phyloP scores from a whole-genome alignment of 2,329 filamentous ascomycete species.

The Simplicillium sp. region DNA sequence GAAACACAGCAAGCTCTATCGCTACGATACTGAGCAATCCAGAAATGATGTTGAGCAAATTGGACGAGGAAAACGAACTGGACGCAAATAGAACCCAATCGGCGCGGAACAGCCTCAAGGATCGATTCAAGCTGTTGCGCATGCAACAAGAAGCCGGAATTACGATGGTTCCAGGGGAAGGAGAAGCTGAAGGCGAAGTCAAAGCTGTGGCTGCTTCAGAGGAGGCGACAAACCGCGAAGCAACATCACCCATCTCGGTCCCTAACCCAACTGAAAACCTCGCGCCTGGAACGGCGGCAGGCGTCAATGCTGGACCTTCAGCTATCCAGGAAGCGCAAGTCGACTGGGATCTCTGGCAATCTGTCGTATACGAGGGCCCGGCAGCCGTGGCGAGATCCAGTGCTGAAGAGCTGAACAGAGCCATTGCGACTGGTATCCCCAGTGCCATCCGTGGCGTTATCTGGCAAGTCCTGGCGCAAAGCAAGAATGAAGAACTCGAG shows the following conservation, averaged over 20 bases:
- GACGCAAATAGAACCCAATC: constrained; percentile 33
- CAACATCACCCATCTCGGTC: constrained; percentile 35
- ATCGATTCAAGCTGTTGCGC: constrained; percentile 69
- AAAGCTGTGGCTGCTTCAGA: constrained; percentile 13
- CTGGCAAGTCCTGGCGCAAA: constrained; percentile 94
- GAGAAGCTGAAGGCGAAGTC: constrained; percentile 28
- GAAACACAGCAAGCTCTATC: constrained; percentile 74
- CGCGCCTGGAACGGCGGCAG: constrained; percentile 77
- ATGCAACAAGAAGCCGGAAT: constrained; percentile 64
- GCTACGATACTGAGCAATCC: constrained; percentile 72
- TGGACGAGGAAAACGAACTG: constrained; percentile 61
- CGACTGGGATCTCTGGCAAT: constrained; percentile 99
- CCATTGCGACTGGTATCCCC: constrained; percentile 89
- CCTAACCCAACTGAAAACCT: constrained; percentile 61
- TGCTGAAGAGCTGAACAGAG: constrained; percentile 78
- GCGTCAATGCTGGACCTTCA: constrained; percentile 67
- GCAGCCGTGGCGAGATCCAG: constrained; percentile 81
- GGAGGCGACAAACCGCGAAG: constrained; percentile 16
- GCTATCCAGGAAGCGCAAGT: constrained; percentile 64
- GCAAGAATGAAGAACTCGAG: constrained; percentile 87
- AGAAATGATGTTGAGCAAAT: constrained; percentile 66
- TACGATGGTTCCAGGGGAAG: constrained; percentile 40
- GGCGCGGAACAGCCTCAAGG: constrained; percentile 57
- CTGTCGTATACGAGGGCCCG: constrained; percentile 88
- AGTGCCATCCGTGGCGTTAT: constrained; percentile 95